Evolutionary conservation across 768 basidiomycete species (phyloP).

Genomic region (Mycena sanguinolenta): DNA sequence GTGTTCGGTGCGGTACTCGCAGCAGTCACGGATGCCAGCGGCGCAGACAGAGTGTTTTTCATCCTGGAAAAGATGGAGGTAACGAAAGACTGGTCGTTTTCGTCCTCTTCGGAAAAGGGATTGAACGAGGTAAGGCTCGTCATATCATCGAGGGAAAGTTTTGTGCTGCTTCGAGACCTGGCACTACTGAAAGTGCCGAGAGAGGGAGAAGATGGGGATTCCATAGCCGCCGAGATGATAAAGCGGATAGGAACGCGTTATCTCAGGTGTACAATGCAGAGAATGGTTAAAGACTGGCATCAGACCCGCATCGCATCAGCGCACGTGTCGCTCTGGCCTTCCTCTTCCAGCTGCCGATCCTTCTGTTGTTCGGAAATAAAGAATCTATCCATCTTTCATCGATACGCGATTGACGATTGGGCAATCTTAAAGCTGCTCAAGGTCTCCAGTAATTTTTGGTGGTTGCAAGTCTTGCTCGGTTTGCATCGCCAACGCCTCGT

Average conservation of each 20-base stretch:
- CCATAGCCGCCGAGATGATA: constrained; percentile 39
- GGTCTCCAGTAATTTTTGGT: background rate
- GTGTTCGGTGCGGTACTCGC: constrained; percentile 48
- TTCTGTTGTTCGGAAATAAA: background rate
- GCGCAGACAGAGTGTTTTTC: constrained; percentile 82
- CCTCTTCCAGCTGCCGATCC: background rate
- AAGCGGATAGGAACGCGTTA: constrained; percentile 36
- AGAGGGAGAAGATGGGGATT: constrained; percentile 49
- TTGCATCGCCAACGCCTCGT: background rate
- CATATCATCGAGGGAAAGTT: constrained; percentile 67
- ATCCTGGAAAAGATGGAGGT: constrained; percentile 85
- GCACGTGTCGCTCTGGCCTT: background rate
- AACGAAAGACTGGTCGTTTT: constrained; percentile 89
- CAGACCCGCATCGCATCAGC: background rate
- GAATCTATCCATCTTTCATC: background rate
- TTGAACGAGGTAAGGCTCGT: constrained; percentile 88
- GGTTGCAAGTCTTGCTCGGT: background rate
- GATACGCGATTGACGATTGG: background rate
- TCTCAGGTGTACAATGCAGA: constrained; percentile 16
- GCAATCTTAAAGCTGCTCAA: too few relatives aligned
- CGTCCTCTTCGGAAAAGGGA: constrained; percentile 93
- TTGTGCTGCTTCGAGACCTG: constrained; percentile 74
- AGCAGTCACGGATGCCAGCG: constrained; percentile 68
- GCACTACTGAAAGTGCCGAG: constrained; percentile 51
- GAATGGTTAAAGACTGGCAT: constrained; percentile 17